phyloP scores from a whole-genome alignment of 805 yeast genomes.

The Barnettozyma vustinii region DNA sequence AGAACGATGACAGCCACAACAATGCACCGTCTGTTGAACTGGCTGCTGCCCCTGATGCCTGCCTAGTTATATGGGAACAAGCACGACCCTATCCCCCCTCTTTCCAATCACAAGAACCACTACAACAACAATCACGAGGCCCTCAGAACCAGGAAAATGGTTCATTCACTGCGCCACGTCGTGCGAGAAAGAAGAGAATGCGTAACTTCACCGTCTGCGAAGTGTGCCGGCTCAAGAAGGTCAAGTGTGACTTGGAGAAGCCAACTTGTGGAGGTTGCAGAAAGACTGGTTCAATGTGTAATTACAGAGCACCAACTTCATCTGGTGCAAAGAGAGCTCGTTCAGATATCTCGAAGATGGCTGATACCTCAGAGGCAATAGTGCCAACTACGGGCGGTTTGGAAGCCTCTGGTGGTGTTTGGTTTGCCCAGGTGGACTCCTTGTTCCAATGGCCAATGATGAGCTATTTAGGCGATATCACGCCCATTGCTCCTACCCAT shows the following conservation, averaged over 20 bases:
- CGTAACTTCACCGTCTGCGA: slow-evolving; percentile 31
- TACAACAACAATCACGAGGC: neutral
- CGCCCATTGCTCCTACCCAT: slow-evolving; percentile 1
- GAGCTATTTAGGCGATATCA: neutral
- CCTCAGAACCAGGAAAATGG: neutral
- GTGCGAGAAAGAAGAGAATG: slow-evolving; percentile 7
- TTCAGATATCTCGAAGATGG: neutral
- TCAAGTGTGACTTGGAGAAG: slow-evolving; percentile 41
- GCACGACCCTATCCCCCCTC: neutral
- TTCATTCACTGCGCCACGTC: neutral
- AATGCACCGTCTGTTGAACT: neutral
- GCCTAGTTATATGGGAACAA: neutral
- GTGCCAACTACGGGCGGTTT: neutral
- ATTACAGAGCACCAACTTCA: slow-evolving; percentile 12
- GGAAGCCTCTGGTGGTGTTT: neutral
- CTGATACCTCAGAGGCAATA: neutral
- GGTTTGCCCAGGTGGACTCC: neutral
- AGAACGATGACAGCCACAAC: neutral
- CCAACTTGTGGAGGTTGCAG: slow-evolving; percentile 42
- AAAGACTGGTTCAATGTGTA: slow-evolving; percentile 14
- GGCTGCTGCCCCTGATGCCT: neutral
- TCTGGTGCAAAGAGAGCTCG: neutral
- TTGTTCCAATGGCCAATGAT: neutral
- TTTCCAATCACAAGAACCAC: neutral
- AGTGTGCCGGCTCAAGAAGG: slow-evolving; percentile 39